Base-by-base conservation (phyloP, 1,139 yeast species). In the Kluyveromyces sp. region DNA sequence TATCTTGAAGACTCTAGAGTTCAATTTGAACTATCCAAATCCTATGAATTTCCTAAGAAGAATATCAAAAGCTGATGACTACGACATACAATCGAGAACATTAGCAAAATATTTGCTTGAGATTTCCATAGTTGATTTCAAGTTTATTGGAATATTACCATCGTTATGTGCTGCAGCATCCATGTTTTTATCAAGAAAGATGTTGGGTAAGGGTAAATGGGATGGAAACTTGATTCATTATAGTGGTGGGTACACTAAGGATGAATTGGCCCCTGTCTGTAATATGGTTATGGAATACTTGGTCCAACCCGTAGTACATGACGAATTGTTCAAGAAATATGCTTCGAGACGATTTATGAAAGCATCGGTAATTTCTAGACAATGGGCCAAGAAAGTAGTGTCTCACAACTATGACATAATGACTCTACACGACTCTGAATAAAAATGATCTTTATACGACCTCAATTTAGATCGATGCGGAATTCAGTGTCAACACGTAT, bases 31-130 rank as follows among this genome's bases (percentile, higher is more conserved):
- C 56, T 87, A 84, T 60, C 96, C 96, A 43, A 87, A 87, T 60
- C 96, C 97, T 47, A 83, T 89, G 88, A 88, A 88, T 66, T 89
- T 88, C 60, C 69, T 89, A 56, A 78, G 97, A 63, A 77, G 97
- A 61, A 86, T 87, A 46, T 86, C 95, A 41, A 87, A 87, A 64
- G 97, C 97, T 33, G 97, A 89, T 65, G 92, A 86, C 64, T 89
- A 88, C 68, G 95, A 88, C 64, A 86, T 87, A 48, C 92, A 85
- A 65, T 80, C 94, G 42, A 79, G 97, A 64, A 88, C 96, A 12
- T 74, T 89, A 54, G 97, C 95, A 29, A 89, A 89, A 66, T 89
- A 87, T 63, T 70, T 89, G 46, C 68, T 89, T 49, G 97, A 89
- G 63, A 80, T 88, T 39, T 77, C 92, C 13, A 71, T 83, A 22